These are phyloP conservation scores for Casaregolazyma suthepensis DNA, from an alignment of 1,139 yeast genomes.

Conservation along the genomic window DNA sequence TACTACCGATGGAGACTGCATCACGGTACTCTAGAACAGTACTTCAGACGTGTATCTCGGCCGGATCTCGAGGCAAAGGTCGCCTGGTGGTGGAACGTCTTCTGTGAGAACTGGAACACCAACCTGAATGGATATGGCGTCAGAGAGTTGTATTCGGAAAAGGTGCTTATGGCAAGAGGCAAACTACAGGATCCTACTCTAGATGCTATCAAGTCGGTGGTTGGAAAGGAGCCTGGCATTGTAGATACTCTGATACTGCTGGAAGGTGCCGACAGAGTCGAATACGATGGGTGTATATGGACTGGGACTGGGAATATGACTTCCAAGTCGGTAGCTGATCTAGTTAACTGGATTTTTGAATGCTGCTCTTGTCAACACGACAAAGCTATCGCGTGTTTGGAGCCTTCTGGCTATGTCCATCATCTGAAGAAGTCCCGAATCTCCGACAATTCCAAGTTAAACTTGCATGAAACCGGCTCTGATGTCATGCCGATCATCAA, in stretches of 20 bases:
- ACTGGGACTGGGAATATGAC: constrained; percentile 14
- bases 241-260: constrained; percentile 21
- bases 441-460: not conserved
- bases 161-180: constrained; percentile 20
- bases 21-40: constrained; percentile 20
- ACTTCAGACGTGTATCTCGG: constrained; percentile 13
- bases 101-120: constrained; percentile 26
- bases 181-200: constrained; percentile 20
- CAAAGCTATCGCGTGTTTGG: constrained; percentile 23
- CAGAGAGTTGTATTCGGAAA: constrained; percentile 17
- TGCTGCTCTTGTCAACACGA: constrained; percentile 20
- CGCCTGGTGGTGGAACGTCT: constrained; percentile 28
- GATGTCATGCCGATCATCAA: constrained; percentile 4
- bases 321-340: constrained; percentile 20
- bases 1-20: constrained; percentile 28
- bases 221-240: constrained; percentile 18
- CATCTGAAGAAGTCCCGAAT: constrained; percentile 4
- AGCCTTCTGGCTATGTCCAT: constrained; percentile 22
- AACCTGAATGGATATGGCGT: constrained; percentile 22
- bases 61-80: constrained; percentile 17
- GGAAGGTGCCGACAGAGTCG: constrained; percentile 14
- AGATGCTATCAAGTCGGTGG: constrained; percentile 23
- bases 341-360: constrained; percentile 25
- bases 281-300: constrained; percentile 27
- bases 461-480: not conserved